These are phyloP conservation scores for Rhododendron mucronatum DNA, from an alignment of 148 eudicot species.

Conservation along the genomic window DNA sequence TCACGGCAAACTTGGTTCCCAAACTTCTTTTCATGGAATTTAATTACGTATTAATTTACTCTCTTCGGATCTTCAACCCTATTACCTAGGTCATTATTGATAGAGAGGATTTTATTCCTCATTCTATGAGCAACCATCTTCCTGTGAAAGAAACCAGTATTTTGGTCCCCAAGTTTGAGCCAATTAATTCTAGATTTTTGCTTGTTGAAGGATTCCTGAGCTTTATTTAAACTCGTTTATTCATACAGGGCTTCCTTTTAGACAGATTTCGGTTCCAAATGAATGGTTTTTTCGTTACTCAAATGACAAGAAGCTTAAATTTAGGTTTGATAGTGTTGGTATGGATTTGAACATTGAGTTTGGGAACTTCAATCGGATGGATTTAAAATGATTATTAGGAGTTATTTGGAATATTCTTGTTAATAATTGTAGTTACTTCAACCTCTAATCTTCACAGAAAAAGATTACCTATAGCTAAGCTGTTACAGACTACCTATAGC, in stretches of 20 bases:
- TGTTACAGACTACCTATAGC: neutral
- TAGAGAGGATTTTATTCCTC: neutral
- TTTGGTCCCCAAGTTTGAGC: neutral
- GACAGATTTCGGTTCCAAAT: neutral
- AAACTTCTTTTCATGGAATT: neutral
- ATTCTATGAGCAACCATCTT: neutral
- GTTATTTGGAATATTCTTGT: neutral
- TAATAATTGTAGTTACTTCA: neutral
- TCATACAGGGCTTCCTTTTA: neutral
- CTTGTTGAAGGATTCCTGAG: neutral
- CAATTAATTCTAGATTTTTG: neutral
- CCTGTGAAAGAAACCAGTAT: neutral
- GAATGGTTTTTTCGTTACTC: neutral
- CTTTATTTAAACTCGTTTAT: neutral
- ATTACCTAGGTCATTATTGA: neutral
- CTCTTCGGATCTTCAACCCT: neutral
- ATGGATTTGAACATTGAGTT: neutral
- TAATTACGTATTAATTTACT: neutral
- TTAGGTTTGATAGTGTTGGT: neutral
- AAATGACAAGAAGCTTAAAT: neutral
- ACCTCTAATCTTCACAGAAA: neutral
- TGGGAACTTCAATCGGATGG: neutral
- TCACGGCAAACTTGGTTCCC: neutral
- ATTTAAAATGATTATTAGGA: neutral
- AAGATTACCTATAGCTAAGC: no score